Evolutionary conservation across 176 grass and related monocot genomes (phyloP).

Genomic region (Triticum urartu): DNA sequence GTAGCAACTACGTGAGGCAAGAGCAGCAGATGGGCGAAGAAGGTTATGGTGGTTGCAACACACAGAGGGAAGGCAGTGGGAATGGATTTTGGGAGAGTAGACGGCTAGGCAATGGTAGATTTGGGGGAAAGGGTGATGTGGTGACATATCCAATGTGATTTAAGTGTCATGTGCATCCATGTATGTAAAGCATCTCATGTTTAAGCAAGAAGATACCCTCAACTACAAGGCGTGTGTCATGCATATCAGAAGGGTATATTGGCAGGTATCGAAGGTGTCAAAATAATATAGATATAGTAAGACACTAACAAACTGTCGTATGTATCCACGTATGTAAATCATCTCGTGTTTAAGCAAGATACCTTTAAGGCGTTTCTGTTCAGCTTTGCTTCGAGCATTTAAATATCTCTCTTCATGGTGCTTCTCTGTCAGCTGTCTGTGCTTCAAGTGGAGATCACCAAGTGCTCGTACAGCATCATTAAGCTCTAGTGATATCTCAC

Average conservation of each 20-base stretch:
- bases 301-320: neutral
- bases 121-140: neutral
- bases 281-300: neutral
- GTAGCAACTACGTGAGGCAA: neutral
- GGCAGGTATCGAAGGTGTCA: neutral
- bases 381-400: conserved; percentile 52
- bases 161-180: neutral
- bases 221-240: neutral
- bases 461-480: conserved; percentile 43
- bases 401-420: conserved; percentile 56
- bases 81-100: neutral
- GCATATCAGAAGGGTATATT: neutral
- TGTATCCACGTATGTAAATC: neutral
- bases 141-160: neutral
- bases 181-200: neutral
- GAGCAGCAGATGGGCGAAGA: neutral
- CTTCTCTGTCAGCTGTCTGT: conserved; percentile 52
- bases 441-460: conserved; percentile 77
- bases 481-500: conserved; percentile 45
- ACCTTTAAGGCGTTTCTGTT: conserved; percentile 80
- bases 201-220: neutral
- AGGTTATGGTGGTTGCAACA: neutral
- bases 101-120: neutral
- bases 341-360: conserved; percentile 34
- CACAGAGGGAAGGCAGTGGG: neutral